Evolutionary conservation across 2,329 filamentous ascomycete genomes (phyloP), one percentile per base, ranked within the genome.

Genomic region (Sporothrix brasiliensis): DNA sequence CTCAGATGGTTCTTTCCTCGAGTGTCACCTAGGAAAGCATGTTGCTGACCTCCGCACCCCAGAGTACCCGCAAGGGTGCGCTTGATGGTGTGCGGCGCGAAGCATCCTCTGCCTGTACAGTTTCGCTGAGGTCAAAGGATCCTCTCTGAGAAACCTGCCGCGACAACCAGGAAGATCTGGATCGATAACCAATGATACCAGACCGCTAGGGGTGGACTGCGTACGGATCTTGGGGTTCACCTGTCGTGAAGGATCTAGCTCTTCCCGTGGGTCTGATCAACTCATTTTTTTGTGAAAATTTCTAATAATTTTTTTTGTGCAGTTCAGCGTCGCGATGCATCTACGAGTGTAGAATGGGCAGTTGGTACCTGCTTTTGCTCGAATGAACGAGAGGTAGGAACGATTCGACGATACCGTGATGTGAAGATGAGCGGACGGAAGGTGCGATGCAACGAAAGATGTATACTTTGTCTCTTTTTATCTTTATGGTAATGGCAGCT

Each of bases 41-140:
- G n/a, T 24, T 53, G 21, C 50, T 27, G 50, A 53, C 5, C n/a
- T n/a, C 21, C 30, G 30, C 2, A 6, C n/a, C 27, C 39, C 58
- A 63, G 58, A 63, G 58, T 63, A 24, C n/a, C 58, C 58, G 39
- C 30, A n/a, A 30, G 52, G 56, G 56, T 21, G 19, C 56, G 56
- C 56, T 60, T 60, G 56, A 60, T 60, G 56, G 30, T 41, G 16
- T 9, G 30, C 56, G 19, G 27, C 11, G 13, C 7, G 16, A 60
- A 9, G 56, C 19, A 34, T 41, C 56, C 56, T 34, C 30, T 34
- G 53, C 11, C 30, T 13, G 56, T 60, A 60, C n/a, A 13, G n/a
- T 21, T 3, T 11, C 30, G 30, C 7, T 19, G n/a, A 5, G 30
- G 13, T n/a, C 1, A 39, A 5, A n/a, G 4, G 30, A 34, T 9